These are phyloP conservation scores for Citeromyces nyonsensis DNA, from an alignment of 805 yeast species.

Conservation along the genomic window DNA sequence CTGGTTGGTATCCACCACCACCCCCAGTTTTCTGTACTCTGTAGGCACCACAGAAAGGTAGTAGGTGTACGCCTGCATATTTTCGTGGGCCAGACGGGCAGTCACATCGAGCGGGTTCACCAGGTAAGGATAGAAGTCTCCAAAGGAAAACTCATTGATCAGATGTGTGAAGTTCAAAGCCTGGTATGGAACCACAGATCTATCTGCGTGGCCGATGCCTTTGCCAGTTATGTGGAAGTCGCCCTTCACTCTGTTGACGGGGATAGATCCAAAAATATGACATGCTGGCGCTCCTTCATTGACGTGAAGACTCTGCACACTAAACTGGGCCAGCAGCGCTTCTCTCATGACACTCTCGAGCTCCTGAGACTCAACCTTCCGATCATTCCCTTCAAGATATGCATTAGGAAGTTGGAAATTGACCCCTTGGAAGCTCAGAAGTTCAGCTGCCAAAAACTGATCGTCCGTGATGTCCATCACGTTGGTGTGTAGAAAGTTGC, in stretches of 20 bases:
- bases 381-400: slow-evolving; percentile 28
- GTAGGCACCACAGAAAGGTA: slow-evolving; percentile 78
- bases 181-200: slow-evolving; percentile 28
- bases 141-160: slow-evolving; percentile 79
- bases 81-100: slow-evolving; percentile 34
- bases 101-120: slow-evolving; percentile 81
- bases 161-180: slow-evolving; percentile 69
- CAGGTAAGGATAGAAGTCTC: slow-evolving; percentile 75
- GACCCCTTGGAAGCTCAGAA: slow-evolving; percentile 55
- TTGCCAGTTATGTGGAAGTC: slow-evolving; percentile 72
- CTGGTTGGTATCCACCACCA: slow-evolving; percentile 67
- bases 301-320: slow-evolving; percentile 21
- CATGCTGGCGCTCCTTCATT: slow-evolving; percentile 64
- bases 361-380: slow-evolving; percentile 21
- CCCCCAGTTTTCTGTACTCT: slow-evolving; percentile 52
- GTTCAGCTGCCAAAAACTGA: slow-evolving; percentile 61
- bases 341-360: slow-evolving; percentile 53
- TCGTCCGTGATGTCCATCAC: slow-evolving; percentile 71
- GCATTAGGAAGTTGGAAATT: slow-evolving; percentile 35
- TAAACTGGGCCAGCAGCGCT: slow-evolving; percentile 51
- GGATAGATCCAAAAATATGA: slow-evolving; percentile 67
- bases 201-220: slow-evolving; percentile 47
- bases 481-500: slow-evolving; percentile 59
- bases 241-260: slow-evolving; percentile 78
- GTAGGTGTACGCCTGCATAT: slow-evolving; percentile 43